These are phyloP conservation scores for Colletotrichum australisinense DNA, from an alignment of 2,329 filamentous ascomycete species.

Conservation along the genomic window DNA sequence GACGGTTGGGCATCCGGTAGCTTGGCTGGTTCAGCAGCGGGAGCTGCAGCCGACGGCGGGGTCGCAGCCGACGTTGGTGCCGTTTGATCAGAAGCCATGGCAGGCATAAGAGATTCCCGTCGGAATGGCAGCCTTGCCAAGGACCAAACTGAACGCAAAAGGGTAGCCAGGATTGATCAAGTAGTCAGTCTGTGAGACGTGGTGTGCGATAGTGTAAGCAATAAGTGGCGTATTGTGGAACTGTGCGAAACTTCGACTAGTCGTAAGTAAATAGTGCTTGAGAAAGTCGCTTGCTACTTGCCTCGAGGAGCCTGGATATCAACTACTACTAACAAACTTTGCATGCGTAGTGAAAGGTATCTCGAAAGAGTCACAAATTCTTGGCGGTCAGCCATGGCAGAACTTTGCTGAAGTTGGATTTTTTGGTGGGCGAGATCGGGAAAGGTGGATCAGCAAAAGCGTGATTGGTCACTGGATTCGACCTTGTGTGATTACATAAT, in stretches of 20 bases:
- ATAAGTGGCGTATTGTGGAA: not conserved
- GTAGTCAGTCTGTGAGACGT: not conserved
- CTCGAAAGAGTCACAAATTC: constrained; percentile 23
- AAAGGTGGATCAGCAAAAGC: not conserved
- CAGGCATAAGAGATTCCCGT: not conserved
- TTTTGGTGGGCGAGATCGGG: not conserved
- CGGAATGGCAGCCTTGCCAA: constrained; percentile 24
- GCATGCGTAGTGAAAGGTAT: not conserved
- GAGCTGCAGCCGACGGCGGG: not conserved
- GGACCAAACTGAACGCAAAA: constrained; percentile 19
- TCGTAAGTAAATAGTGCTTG: not conserved
- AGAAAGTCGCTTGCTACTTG: not conserved
- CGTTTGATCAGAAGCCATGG: constrained; percentile 19
- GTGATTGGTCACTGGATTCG: constrained; percentile 4
- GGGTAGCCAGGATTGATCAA: constrained; percentile 27
- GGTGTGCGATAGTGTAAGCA: not conserved
- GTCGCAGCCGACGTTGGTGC: not conserved
- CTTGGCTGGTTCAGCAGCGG: not conserved
- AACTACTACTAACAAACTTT: not conserved
- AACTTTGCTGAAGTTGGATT: constrained; percentile 23
- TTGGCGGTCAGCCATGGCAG: constrained; percentile 28
- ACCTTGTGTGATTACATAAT: not conserved
- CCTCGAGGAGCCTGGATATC: not conserved
- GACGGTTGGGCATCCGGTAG: not conserved
- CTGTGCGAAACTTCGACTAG: not conserved